phyloP scores from a whole-genome alignment of 2,329 filamentous ascomycete species.

The Pseudocercospora pini-densiflorae region DNA sequence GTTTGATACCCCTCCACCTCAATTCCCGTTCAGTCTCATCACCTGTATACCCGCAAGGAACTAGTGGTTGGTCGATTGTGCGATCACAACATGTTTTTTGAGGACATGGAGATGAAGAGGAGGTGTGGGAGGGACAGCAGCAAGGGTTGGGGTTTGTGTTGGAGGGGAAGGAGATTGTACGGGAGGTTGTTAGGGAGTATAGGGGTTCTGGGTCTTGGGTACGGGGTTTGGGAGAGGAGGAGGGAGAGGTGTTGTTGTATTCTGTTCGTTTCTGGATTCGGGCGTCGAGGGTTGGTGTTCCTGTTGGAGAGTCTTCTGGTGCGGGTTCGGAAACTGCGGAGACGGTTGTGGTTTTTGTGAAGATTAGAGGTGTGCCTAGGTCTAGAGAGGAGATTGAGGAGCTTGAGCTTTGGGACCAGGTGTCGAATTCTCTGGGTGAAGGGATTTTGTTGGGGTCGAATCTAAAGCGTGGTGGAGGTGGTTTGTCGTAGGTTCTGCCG shows the following conservation, averaged over 20 bases:
- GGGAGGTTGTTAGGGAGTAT: neutral
- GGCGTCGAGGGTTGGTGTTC: neutral
- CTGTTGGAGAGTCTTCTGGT: neutral
- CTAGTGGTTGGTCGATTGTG: slow-evolving; percentile 3
- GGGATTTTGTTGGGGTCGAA: neutral
- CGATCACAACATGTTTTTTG: neutral
- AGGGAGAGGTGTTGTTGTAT: neutral
- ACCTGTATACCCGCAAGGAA: slow-evolving; percentile 1
- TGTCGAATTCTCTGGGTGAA: neutral
- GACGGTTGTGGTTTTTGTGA: slow-evolving; percentile 1
- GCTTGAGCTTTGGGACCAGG: neutral
- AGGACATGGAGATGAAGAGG: neutral
- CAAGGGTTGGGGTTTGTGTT: neutral
- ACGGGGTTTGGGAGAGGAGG: neutral
- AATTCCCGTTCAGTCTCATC: neutral
- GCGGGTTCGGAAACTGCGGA: neutral
- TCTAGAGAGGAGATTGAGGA: neutral
- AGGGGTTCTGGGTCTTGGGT: neutral
- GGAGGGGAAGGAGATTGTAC: neutral
- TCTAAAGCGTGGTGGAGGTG: slow-evolving; percentile 1
- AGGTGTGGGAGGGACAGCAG: neutral
- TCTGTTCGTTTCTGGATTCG: neutral
- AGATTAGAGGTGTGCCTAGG: neutral
- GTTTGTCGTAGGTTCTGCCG: slow-evolving; percentile 3
- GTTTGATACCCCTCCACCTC: neutral